These are phyloP conservation scores for Trametes versicolor DNA, from an alignment of 1,284 basidiomycete genomes.

Conservation along the genomic window DNA sequence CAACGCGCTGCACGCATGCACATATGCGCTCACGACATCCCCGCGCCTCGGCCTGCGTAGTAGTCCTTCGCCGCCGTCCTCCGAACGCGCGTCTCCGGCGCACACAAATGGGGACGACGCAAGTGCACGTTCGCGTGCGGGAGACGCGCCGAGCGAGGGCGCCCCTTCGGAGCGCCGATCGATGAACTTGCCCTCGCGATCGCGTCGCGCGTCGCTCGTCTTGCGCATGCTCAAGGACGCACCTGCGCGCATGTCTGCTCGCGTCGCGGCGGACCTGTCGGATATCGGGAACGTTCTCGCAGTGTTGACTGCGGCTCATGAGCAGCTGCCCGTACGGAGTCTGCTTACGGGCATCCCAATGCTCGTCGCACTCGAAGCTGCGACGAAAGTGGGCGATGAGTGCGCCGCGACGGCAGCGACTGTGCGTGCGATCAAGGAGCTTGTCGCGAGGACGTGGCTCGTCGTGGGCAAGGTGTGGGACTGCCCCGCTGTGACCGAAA, in stretches of 20 bases:
- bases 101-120: slow-evolving; percentile 28
- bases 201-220: slow-evolving; percentile 64
- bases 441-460: slow-evolving; percentile 73
- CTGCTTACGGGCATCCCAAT: slow-evolving; percentile 87
- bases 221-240: slow-evolving; percentile 58
- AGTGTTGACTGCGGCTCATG: slow-evolving; percentile 75
- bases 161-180: slow-evolving; percentile 58
- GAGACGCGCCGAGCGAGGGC: slow-evolving; percentile 36
- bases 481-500: slow-evolving; percentile 58
- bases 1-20: slow-evolving; percentile 80
- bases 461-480: slow-evolving; percentile 81
- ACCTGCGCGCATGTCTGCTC: slow-evolving; percentile 54
- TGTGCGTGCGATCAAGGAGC: slow-evolving; percentile 68
- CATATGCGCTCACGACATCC: slow-evolving; percentile 82
- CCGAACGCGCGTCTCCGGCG: slow-evolving; percentile 41
- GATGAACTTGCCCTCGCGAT: slow-evolving; percentile 54
- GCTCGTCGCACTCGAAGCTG: slow-evolving; percentile 79
- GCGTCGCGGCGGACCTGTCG: slow-evolving; percentile 68
- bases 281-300: slow-evolving; percentile 84
- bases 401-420: slow-evolving; percentile 57
- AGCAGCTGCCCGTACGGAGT: slow-evolving; percentile 76
- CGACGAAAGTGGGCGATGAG: slow-evolving; percentile 55
- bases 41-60: slow-evolving; percentile 60
- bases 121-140: slow-evolving; percentile 12
- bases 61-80: slow-evolving; percentile 50